These are phyloP conservation scores for Lolium perenne DNA, from an alignment of 176 grass and related monocot species.

Conservation along the genomic window DNA sequence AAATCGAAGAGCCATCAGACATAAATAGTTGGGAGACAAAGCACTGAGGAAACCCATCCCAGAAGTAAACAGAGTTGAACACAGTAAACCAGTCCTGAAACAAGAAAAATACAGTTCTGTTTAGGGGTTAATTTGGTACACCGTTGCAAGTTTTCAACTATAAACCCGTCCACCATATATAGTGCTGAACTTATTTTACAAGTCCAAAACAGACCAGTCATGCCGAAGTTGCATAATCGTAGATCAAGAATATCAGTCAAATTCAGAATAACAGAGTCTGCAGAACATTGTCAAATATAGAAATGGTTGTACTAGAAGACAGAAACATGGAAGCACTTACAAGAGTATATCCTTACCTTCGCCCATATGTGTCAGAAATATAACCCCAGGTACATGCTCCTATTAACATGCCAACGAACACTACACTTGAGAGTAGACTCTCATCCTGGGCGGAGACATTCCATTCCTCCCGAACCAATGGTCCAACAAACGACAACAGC, in stretches of 20 bases:
- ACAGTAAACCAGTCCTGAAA: conserved; percentile 75
- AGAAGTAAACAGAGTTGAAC: conserved; percentile 64
- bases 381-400: conserved; percentile 75
- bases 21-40: conserved; percentile 69
- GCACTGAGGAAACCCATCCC: conserved; percentile 69
- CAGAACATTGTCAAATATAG: too few relatives aligned
- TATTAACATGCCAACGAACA: conserved; percentile 82
- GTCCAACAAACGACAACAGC: conserved; percentile 84
- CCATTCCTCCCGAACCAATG: conserved; percentile 68
- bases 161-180: background rate
- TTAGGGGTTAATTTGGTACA: conserved; percentile 17
- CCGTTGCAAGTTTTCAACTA: background rate
- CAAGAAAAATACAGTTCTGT: conserved; percentile 40
- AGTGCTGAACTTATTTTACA: background rate
- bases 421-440: conserved; percentile 77
- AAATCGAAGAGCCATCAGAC: conserved; percentile 65
- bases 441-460: conserved; percentile 59
- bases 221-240: background rate
- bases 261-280: too few relatives aligned
- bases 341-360: conserved; percentile 53
- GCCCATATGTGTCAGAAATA: conserved; percentile 78
- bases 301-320: background rate
- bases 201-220: background rate
- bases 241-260: background rate
- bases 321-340: background rate